Conservation (phyloP, 768 basidiomycete genomes). For the Rhizopogon vesiculosus region DNA sequence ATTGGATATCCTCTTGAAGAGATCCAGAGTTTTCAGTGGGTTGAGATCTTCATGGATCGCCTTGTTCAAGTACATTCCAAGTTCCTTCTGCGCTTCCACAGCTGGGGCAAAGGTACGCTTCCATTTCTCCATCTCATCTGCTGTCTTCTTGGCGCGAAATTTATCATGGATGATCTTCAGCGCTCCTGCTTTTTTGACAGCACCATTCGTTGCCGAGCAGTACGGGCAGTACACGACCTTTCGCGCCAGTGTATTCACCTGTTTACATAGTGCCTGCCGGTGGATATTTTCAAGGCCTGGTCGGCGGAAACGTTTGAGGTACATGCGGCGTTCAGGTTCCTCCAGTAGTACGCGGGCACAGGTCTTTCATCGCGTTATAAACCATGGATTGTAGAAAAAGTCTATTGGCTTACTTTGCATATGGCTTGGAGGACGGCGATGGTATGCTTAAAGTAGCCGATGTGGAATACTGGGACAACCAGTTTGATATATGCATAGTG, state of each 20-base stretch:
- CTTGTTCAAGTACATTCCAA: conserved; percentile 80
- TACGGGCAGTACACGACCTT: conserved; percentile 92
- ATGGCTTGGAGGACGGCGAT: conserved; percentile 92
- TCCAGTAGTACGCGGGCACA: conserved; percentile 90
- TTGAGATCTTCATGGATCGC: conserved; percentile 92
- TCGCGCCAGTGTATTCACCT: conserved; percentile 80
- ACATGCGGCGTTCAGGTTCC: conserved; percentile 79
- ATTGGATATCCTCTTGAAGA: conserved; percentile 89
- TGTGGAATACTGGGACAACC: conserved; percentile 94
- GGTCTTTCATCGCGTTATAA: conserved; percentile 42
- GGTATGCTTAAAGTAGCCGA: conserved; percentile 96
- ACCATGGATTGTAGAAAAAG: neutral
- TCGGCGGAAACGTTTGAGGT: conserved; percentile 86
- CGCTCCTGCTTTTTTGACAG: conserved; percentile 93
- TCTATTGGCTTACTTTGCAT: conserved; percentile 67
- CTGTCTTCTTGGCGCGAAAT: conserved; percentile 90
- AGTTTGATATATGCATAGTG: conserved; percentile 99
- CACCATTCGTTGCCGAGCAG: conserved; percentile 90
- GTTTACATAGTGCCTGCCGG: conserved; percentile 75
- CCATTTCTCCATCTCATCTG: conserved; percentile 84
- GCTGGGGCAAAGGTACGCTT: conserved; percentile 79
- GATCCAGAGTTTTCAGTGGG: conserved; percentile 86
- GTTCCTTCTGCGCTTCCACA: conserved; percentile 81
- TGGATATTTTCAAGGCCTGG: conserved; percentile 91
- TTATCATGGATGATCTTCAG: conserved; percentile 98